These are phyloP conservation scores for Sonneratia caseolaris DNA, from an alignment of 345 rosid species.

Conservation along the genomic window DNA sequence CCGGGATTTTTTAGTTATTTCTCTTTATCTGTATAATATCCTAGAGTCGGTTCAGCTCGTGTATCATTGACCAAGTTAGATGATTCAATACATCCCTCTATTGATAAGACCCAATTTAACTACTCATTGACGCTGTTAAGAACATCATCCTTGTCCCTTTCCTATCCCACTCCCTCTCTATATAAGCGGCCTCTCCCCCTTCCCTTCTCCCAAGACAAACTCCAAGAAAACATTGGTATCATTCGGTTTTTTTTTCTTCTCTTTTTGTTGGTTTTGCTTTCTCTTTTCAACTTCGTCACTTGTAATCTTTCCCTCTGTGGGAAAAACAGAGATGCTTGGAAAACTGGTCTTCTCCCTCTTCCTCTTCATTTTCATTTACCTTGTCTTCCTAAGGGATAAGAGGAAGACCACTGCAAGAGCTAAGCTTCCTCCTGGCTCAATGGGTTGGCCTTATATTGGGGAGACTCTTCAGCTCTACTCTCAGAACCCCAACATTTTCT, in stretches of 20 bases:
- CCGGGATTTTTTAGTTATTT: too few species aligned
- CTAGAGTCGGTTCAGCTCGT: too few species aligned
- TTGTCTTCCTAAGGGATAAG: slow-evolving; percentile 11
- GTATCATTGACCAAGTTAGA: too few species aligned
- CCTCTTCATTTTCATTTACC: slow-evolving; percentile 6
- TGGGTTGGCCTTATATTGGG: slow-evolving; percentile 71
- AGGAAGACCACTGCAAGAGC: slow-evolving; percentile 7
- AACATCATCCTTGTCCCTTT: too few species aligned
- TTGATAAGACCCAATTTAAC: too few species aligned
- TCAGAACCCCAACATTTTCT: slow-evolving; percentile 55
- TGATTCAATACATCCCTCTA: too few species aligned
- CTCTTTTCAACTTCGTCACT: neutral
- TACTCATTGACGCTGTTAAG: too few species aligned
- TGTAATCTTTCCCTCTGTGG: neutral
- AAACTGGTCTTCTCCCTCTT: slow-evolving; percentile 12
- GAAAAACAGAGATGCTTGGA: slow-evolving; percentile 12
- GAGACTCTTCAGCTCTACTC: slow-evolving; percentile 66
- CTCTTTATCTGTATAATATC: too few species aligned
- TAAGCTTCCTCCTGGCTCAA: slow-evolving; percentile 61
- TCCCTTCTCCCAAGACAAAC: too few species aligned
- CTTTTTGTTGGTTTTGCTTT: neutral
- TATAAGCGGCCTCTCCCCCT: too few species aligned
- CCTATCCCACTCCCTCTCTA: too few species aligned
- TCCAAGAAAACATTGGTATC: neutral
- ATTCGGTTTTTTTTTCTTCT: neutral